These are phyloP conservation scores for Trametes polyzona DNA, from an alignment of 1,284 basidiomycete genomes.

Conservation along the genomic window DNA sequence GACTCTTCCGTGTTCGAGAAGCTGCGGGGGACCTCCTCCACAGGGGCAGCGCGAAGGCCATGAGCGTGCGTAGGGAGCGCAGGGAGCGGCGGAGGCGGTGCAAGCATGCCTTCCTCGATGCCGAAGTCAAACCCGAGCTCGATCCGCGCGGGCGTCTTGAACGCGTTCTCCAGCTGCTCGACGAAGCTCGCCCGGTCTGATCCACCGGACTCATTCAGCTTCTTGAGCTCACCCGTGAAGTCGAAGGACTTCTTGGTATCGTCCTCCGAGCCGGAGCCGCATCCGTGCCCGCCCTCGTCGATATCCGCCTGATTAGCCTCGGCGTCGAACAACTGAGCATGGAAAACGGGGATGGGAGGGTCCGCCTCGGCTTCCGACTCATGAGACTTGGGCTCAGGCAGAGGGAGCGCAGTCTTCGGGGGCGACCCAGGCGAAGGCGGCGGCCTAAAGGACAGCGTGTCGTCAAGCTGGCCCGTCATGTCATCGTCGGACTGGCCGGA, in stretches of 20 bases:
- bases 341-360: conserved; percentile 47
- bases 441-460: conserved; percentile 36
- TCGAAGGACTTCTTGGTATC: conserved; percentile 83
- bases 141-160: conserved; percentile 71
- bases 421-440: conserved; percentile 49
- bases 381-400: conserved; percentile 14
- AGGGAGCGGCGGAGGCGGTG: conserved; percentile 51
- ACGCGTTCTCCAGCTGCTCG: conserved; percentile 79
- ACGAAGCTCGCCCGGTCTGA: conserved; percentile 78
- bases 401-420: conserved; percentile 45
- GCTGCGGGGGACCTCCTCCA: conserved; percentile 32
- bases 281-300: conserved; percentile 43
- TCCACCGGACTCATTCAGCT: conserved; percentile 69
- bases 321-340: conserved; percentile 47
- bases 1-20: conserved; percentile 28
- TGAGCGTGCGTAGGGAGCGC: conserved; percentile 35
- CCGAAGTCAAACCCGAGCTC: conserved; percentile 56
- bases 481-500: conserved; percentile 46
- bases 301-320: conserved; percentile 49
- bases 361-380: background rate
- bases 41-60: conserved; percentile 19
- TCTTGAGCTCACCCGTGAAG: conserved; percentile 80
- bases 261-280: conserved; percentile 43
- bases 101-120: conserved; percentile 36
- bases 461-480: conserved; percentile 30